Base-by-base conservation (phyloP, 2,329 filamentous ascomycete species). In the Chaetomium strumarium region DNA sequence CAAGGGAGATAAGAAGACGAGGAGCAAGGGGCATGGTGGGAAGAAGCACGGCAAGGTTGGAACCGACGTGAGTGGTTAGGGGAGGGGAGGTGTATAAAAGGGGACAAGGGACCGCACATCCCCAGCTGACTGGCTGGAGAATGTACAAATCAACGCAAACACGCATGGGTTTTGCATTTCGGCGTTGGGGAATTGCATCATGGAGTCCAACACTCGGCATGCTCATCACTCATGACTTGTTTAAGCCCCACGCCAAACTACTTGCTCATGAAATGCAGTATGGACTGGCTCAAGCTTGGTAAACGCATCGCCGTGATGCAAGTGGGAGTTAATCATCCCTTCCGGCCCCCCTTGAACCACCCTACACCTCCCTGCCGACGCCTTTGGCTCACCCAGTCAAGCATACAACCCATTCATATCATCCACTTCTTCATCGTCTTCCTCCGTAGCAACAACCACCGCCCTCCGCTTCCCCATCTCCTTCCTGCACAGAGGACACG, bases 401-500 rank as follows among this genome's bases (percentile, higher is more conserved):
- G 65, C 74, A 63, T 77, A 79, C 62, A 78, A 64, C 36, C 72
- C 72, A 61, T 77, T 71, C 53, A 70, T 65, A 60, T 82, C 79
- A 31, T 78, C 75, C 37, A 79, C 76, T 38, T 79, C 75, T 2
- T 77, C 75, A 1, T 77, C 75, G 29, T 73, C 70, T 14, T 70
- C 68, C 12, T 70, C 65, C 16, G 70, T 69, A n/a, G 67, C 64
- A 53, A 73, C 70, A 63, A 72, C 71, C 1, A 58, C 57, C 66
- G 70, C 68, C 67, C 70, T 74, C 72, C 79, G 81, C 72, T 77
- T 75, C 31, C 72, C 75, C 68, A 85, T 67, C 62, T 83, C 79
- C 64, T 78, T 75, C 55, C 83, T 70, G 65, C 82, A 84, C 70
- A 85, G 72, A 37, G 82, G 82, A 64, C 82, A 85, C 31, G 74